Evolutionary conservation across 202 grass and related monocot genomes (phyloP).

Genomic region (Hordeum pubiflorum): DNA sequence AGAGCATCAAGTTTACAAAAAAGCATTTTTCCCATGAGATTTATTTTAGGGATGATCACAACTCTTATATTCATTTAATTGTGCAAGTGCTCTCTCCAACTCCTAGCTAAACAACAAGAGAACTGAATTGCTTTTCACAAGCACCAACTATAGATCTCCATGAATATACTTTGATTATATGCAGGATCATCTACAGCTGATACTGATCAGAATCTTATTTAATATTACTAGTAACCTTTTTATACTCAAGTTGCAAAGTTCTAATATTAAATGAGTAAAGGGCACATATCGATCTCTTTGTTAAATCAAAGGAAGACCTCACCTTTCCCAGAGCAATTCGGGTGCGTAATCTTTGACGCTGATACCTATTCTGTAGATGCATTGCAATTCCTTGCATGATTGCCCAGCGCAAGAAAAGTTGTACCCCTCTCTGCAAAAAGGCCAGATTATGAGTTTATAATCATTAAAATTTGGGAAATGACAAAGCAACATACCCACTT

Average conservation of each 20-base stretch:
- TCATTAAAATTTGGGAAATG: background rate
- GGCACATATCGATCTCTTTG: background rate
- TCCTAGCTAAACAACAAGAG: background rate
- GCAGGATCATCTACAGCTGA: background rate
- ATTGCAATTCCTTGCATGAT: constrained; percentile 98
- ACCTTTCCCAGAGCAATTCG: constrained; percentile 98
- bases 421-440: constrained; percentile 69
- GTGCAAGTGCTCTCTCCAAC: background rate
- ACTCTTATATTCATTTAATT: background rate
- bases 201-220: background rate
- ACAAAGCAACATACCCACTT: background rate
- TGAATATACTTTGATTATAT: background rate
- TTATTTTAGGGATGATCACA: background rate
- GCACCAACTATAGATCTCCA: background rate
- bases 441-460: background rate
- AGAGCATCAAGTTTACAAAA: background rate
- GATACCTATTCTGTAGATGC: constrained; percentile 98
- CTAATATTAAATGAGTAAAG: background rate
- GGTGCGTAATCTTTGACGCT: constrained; percentile 95
- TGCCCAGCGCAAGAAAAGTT: constrained; percentile 88
- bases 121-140: background rate
- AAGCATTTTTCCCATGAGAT: background rate
- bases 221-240: background rate
- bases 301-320: background rate
- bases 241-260: background rate